These are phyloP conservation scores for Cicer chorassanicum DNA, from an alignment of 306 rosid genomes.

Conservation along the genomic window DNA sequence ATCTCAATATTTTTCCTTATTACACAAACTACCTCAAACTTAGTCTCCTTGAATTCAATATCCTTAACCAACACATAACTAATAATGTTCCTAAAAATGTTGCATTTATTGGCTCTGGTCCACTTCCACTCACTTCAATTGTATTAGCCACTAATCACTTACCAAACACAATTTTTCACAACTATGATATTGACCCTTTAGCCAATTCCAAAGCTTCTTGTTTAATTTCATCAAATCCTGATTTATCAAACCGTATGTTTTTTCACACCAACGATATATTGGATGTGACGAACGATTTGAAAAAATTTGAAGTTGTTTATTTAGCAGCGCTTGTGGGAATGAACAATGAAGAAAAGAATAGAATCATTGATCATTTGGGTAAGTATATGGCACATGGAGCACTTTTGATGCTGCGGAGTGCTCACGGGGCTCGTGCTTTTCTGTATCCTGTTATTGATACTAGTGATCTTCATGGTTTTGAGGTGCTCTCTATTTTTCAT, in stretches of 20 bases:
- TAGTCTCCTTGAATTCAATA: slow-evolving; percentile 22
- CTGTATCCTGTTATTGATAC: neutral
- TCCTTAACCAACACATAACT: neutral
- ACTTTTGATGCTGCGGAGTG: slow-evolving; percentile 14
- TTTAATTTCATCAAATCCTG: slow-evolving; percentile 9
- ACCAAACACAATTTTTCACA: slow-evolving; percentile 1
- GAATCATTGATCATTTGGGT: neutral
- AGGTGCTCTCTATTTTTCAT: slow-evolving; percentile 11
- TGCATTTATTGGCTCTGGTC: slow-evolving; percentile 27
- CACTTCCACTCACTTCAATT: slow-evolving; percentile 22
- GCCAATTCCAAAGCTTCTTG: slow-evolving; percentile 19
- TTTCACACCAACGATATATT: slow-evolving; percentile 8
- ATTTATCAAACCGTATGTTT: slow-evolving; percentile 12
- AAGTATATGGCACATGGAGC: slow-evolving; percentile 22
- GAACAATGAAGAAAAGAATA: slow-evolving; percentile 7
- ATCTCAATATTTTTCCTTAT: slow-evolving; percentile 4
- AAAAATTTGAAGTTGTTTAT: slow-evolving; percentile 22
- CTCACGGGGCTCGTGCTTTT: slow-evolving; percentile 26
- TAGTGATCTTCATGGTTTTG: neutral
- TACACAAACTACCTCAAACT: slow-evolving; percentile 28
- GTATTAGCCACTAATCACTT: slow-evolving; percentile 11
- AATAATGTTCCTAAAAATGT: neutral
- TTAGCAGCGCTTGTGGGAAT: slow-evolving; percentile 18
- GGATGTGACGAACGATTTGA: slow-evolving; percentile 22
- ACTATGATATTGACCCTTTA: slow-evolving; percentile 27